Percentiles rank a stretch among this genome's conserved stretches.
phyloP scores from a whole-genome alignment of 805 yeast genomes.

The Pichia thaimueangensis region DNA sequence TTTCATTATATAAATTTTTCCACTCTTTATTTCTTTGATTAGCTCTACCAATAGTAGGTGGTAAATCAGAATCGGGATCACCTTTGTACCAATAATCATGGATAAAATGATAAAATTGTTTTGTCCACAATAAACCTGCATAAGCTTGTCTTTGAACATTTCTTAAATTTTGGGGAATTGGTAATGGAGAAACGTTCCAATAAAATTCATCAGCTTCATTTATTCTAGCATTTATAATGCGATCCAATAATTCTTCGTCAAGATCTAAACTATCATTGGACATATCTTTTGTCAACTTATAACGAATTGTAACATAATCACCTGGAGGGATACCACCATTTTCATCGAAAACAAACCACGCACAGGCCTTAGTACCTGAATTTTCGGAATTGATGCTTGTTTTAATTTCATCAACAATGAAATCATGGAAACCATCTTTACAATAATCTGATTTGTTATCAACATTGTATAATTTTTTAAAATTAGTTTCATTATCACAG shows the following conservation, averaged over 20 bases:
- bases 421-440: conserved; percentile 91
- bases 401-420: conserved; percentile 53
- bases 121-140: conserved; percentile 90
- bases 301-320: conserved; percentile 79
- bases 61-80: conserved; percentile 66
- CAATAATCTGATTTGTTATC: conserved; percentile 54
- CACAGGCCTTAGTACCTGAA: conserved; percentile 78
- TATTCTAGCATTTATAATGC: conserved; percentile 59
- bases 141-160: conserved; percentile 88
- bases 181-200: conserved; percentile 82
- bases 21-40: conserved; percentile 85
- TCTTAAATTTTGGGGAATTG: conserved; percentile 71
- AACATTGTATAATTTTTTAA: conserved; percentile 56
- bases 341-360: conserved; percentile 73
- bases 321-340: conserved; percentile 79
- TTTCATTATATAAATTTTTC: conserved; percentile 85
- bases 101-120: conserved; percentile 82
- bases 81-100: conserved; percentile 85
- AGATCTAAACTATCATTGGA: conserved; percentile 35
- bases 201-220: conserved; percentile 91
- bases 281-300: conserved; percentile 43
- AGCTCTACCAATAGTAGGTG: conserved; percentile 78
- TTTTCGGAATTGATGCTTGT: conserved; percentile 63
- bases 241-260: conserved; percentile 72
- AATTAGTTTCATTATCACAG: conserved; percentile 87